Percentiles rank a stretch among this genome's conserved stretches.
phyloP scores from a whole-genome alignment of 768 basidiomycete species.

The button mushroom (Agaricus bisporus) region DNA sequence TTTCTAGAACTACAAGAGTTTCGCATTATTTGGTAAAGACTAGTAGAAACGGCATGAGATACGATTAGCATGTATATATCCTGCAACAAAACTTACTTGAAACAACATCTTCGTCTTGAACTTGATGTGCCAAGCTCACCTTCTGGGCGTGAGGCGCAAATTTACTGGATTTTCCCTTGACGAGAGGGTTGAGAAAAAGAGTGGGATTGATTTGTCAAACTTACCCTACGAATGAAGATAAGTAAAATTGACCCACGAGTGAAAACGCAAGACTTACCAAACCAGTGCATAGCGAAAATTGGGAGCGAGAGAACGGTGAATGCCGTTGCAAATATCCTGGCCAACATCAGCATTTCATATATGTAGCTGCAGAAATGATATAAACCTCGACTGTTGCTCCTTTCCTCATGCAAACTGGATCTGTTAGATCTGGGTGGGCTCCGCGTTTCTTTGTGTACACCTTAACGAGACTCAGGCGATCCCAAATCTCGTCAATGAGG shows the following conservation, averaged over 20 bases:
- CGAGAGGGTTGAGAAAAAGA: background rate
- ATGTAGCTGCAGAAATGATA: background rate
- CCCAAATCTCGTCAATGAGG: slow-evolving; percentile 74
- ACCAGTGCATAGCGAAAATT: slow-evolving; percentile 95
- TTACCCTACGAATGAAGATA: slow-evolving; percentile 6
- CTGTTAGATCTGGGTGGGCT: slow-evolving; percentile 84
- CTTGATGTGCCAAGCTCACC: slow-evolving; percentile 77
- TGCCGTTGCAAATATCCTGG: slow-evolving; percentile 85
- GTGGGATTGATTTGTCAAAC: background rate
- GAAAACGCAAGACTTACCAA: slow-evolving; percentile 44
- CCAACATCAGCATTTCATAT: background rate
- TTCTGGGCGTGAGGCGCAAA: slow-evolving; percentile 94
- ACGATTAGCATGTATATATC: slow-evolving; percentile 7
- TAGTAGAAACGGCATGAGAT: slow-evolving; percentile 24
- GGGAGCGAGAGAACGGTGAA: slow-evolving; percentile 81
- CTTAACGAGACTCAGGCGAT: slow-evolving; percentile 74
- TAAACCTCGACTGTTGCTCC: slow-evolving; percentile 89
- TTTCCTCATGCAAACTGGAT: slow-evolving; percentile 86
- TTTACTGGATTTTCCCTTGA: slow-evolving; percentile 87
- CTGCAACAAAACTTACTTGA: slow-evolving; percentile 54
- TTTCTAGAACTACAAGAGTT: background rate
- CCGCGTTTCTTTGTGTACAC: slow-evolving; percentile 98
- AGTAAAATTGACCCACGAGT: background rate
- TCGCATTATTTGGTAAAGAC: slow-evolving; percentile 25
- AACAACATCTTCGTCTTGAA: slow-evolving; percentile 85